These are phyloP conservation scores for Penicillium sp. DNA, from an alignment of 2,329 filamentous ascomycete species.

Conservation along the genomic window DNA sequence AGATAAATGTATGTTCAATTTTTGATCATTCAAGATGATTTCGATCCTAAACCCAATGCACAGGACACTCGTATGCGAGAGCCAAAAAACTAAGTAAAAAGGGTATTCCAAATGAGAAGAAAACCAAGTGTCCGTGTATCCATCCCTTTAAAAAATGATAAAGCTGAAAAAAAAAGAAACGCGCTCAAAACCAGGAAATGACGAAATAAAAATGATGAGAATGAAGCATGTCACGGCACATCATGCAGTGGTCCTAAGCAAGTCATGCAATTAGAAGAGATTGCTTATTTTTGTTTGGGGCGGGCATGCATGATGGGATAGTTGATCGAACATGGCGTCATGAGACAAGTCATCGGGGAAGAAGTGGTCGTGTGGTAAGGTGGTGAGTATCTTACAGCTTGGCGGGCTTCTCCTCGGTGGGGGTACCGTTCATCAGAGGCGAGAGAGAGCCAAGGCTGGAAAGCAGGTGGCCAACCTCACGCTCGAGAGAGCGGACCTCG, in stretches of 20 bases:
- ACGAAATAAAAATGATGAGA: background rate
- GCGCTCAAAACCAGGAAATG: conserved; percentile 19
- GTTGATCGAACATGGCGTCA: conserved; percentile 1
- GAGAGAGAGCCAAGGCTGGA: conserved; percentile 33
- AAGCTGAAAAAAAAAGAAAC: conserved; percentile 7
- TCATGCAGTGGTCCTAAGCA: conserved; percentile 18
- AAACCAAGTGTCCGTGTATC: background rate
- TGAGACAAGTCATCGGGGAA: background rate
- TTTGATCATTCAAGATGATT: conserved; percentile 2
- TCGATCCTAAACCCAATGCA: conserved; percentile 6
- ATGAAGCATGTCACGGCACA: conserved; percentile 1
- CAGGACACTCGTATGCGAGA: conserved; percentile 2
- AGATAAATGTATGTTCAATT: conserved; percentile 1
- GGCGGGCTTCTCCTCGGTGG: conserved; percentile 31
- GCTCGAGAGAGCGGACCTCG: conserved; percentile 48
- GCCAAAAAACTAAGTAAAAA: conserved; percentile 4
- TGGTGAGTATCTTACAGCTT: conserved; percentile 33
- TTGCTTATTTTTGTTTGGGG: background rate
- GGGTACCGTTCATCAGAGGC: conserved; percentile 24
- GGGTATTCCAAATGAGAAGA: conserved; percentile 2
- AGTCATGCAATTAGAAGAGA: conserved; percentile 14
- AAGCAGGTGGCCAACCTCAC: conserved; percentile 46
- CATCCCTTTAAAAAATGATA: conserved; percentile 3
- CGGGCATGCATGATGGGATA: background rate
- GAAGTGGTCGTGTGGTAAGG: background rate